Evolutionary conservation across 306 rosid species (phyloP).

Genomic region (Quercus parvula): DNA sequence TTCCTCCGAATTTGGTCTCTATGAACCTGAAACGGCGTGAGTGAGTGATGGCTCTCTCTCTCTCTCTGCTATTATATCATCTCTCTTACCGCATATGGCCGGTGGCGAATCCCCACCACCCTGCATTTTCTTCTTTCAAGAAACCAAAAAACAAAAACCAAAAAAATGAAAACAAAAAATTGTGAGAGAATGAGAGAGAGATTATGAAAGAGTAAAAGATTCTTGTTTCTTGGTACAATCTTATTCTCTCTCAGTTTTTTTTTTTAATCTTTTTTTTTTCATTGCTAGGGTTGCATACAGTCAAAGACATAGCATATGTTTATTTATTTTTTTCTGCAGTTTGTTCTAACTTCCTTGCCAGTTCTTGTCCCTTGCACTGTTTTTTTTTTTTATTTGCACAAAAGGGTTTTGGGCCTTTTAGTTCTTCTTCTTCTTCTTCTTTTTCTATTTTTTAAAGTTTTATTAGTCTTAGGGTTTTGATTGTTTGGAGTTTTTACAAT

Average conservation of each 20-base stretch:
- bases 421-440: not conserved
- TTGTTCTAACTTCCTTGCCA: not conserved
- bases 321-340: not conserved
- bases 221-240: not conserved
- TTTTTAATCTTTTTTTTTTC: not conserved
- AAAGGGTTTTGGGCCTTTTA: not conserved
- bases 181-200: not conserved
- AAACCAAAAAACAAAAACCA: constrained; percentile 19
- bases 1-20: constrained; percentile 44
- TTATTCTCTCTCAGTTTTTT: not conserved
- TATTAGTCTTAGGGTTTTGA: constrained; percentile 2
- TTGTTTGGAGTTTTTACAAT: not conserved
- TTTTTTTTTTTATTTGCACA: not conserved
- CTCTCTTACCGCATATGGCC: constrained; percentile 51
- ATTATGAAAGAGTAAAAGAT: not conserved
- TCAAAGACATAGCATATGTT: not conserved
- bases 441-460: not conserved
- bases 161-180: not conserved
- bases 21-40: constrained; percentile 59
- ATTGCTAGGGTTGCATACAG: not conserved
- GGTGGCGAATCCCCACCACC: constrained; percentile 34
- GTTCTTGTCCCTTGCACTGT: not conserved
- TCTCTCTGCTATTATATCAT: constrained; percentile 25
- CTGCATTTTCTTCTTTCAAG: constrained; percentile 36
- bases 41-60: not conserved